Conservation (phyloP, 257 asterid genomes). For the Salvia rosmarinus region DNA sequence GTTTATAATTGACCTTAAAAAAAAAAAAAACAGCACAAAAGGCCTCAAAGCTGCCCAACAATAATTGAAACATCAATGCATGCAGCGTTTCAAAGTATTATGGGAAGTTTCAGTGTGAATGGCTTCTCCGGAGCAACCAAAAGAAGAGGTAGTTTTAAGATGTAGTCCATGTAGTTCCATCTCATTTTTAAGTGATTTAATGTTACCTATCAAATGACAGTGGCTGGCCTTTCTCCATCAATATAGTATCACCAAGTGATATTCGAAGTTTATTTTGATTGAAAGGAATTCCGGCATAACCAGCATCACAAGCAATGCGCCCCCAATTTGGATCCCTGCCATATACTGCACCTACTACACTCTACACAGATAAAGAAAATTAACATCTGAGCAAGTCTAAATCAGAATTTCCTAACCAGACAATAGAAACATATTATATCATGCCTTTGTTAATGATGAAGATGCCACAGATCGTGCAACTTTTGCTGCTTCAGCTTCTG, state of each 20-base stretch:
- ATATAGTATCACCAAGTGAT: constrained; percentile 77
- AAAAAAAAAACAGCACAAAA: no score
- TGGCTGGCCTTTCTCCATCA: constrained; percentile 96
- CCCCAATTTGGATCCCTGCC: constrained; percentile 99
- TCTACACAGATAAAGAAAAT: constrained; percentile 29
- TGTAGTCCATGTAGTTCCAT: not conserved
- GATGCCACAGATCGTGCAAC: constrained; percentile 97
- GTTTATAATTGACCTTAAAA: not conserved
- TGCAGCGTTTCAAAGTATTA: not conserved
- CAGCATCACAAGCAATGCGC: constrained; percentile 96
- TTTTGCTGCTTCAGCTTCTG: constrained; percentile 87
- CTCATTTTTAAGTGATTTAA: not conserved
- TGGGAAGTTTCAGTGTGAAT: not conserved
- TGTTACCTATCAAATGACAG: constrained; percentile 78
- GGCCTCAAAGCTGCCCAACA: no score
- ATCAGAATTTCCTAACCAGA: not conserved
- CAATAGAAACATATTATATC: constrained; percentile 17
- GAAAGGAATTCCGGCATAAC: constrained; percentile 85
- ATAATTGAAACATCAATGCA: no score
- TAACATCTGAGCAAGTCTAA: constrained; percentile 24
- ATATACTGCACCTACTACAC: constrained; percentile 74
- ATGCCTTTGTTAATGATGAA: constrained; percentile 87
- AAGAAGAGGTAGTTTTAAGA: no score
- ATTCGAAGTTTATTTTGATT: constrained; percentile 66
- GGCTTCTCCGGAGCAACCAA: no score